Evolutionary conservation across 768 basidiomycete genomes (phyloP), one percentile per base, ranked within the genome.

Genomic region (Collybia sp.): DNA sequence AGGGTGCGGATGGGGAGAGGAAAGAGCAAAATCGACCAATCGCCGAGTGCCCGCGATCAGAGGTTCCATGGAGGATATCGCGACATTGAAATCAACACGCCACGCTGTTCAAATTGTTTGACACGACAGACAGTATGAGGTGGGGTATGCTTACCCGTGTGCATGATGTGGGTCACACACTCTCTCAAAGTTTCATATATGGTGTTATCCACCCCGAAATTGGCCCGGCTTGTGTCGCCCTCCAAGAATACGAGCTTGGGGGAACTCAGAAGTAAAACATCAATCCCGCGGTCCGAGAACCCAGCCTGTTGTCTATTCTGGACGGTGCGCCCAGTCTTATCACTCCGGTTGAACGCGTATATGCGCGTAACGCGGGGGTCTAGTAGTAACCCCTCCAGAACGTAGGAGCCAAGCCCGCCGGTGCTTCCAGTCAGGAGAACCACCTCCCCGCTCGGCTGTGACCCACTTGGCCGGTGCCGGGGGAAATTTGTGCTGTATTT

Each of bases 41-140:
- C 71, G 67, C 4, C 72, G 67, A 2, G 68, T 67, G 12, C 69
- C 69, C 12, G 58, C 57, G 19, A 77, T 58, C 46, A 59, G 67
- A 3, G 69, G 61, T 41, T 75, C 75, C 35, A 75, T 72, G 1
- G 76, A 71, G 3, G 66, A 61, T 3, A 77, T 53, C 0, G 64
- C 48, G 17, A 69, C 25, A 46, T 75, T 77, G 53, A 76, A 76
- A 37, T 77, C 68, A n/a, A 77, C 55, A 17, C 56, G 64, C 75
- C 75, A 77, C 2, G 73, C 74, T 55, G 37, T 39, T 38, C 20
- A 17, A 8, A 25, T n/a, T 13, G 5, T 25, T 35, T 8, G 18
- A 18, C 12, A 25, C 8, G 31, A 30, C 38, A 30, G 1, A 13
- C 15, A 12, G 5, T 3, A 34, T 12, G 10, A 32, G 13, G 19